phyloP scores from a whole-genome alignment of 768 basidiomycete genomes.

The Jaapia argillacea region DNA sequence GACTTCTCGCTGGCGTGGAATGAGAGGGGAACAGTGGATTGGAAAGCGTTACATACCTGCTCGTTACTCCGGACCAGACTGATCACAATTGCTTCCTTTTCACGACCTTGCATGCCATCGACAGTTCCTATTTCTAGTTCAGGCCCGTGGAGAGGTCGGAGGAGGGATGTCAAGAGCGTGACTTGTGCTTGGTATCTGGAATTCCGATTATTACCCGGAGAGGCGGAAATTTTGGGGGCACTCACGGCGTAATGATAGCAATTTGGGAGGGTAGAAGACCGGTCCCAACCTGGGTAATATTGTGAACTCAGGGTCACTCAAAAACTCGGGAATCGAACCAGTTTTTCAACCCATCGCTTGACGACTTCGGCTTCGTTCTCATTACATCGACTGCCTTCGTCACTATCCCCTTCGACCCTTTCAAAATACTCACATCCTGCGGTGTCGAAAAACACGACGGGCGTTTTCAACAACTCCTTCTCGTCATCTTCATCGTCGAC shows the following conservation, averaged over 20 bases:
- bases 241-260: conserved; percentile 80
- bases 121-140: conserved; percentile 87
- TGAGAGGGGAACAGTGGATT: conserved; percentile 5
- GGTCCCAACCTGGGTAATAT: conserved; percentile 34
- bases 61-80: conserved; percentile 90
- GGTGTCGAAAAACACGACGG: conserved; percentile 91
- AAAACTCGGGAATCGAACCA: conserved; percentile 37
- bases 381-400: conserved; percentile 87
- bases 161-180: conserved; percentile 63
- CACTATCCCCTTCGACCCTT: conserved; percentile 61
- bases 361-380: conserved; percentile 92
- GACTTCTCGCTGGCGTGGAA: conserved; percentile 79
- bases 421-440: conserved; percentile 93
- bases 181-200: conserved; percentile 91
- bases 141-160: conserved; percentile 60
- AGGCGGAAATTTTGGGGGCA: background rate
- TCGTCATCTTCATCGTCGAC: conserved; percentile 52
- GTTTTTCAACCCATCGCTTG: conserved; percentile 66
- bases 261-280: conserved; percentile 66
- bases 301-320: background rate
- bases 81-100: conserved; percentile 90
- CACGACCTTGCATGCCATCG: conserved; percentile 95
- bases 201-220: background rate
- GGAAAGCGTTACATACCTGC: conserved; percentile 31
- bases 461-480: conserved; percentile 62